phyloP scores from a whole-genome alignment of 2,329 filamentous ascomycete species.

The Colletotrichum simmondsii region DNA sequence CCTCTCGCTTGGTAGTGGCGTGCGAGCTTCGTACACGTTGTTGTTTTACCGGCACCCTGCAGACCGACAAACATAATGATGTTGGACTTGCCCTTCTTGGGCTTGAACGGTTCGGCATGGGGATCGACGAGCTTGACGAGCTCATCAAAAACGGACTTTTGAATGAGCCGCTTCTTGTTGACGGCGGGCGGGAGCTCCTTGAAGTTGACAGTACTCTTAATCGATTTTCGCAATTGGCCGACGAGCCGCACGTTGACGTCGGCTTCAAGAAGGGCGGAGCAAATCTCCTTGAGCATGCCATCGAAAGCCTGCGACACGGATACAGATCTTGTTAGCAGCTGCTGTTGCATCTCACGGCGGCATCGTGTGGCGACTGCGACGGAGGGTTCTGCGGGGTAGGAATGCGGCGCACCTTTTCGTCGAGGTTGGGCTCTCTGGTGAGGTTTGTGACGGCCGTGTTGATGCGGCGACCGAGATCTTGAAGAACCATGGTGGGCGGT shows the following conservation, averaged over 20 bases:
- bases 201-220: conserved; percentile 92
- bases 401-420: conserved; percentile 80
- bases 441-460: conserved; percentile 95
- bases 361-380: conserved; percentile 4
- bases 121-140: conserved; percentile 96
- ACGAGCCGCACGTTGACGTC: conserved; percentile 98
- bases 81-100: conserved; percentile 94
- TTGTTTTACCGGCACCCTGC: conserved; percentile 97
- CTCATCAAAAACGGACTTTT: conserved; percentile 97
- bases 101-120: conserved; percentile 94
- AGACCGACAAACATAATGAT: conserved; percentile 99
- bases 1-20: conserved; percentile 94
- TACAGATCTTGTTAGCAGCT: not conserved
- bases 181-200: conserved; percentile 89
- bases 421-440: conserved; percentile 90
- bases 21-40: conserved; percentile 96
- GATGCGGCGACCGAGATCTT: conserved; percentile 98
- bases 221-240: conserved; percentile 89
- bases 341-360: not conserved
- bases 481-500: conserved; percentile 83
- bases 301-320: conserved; percentile 80
- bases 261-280: conserved; percentile 92
- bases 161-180: conserved; percentile 98
- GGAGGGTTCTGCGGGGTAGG: not conserved
- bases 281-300: conserved; percentile 98